Evolutionary conservation across 345 rosid genomes (phyloP).

Genomic region (Draba incana): DNA sequence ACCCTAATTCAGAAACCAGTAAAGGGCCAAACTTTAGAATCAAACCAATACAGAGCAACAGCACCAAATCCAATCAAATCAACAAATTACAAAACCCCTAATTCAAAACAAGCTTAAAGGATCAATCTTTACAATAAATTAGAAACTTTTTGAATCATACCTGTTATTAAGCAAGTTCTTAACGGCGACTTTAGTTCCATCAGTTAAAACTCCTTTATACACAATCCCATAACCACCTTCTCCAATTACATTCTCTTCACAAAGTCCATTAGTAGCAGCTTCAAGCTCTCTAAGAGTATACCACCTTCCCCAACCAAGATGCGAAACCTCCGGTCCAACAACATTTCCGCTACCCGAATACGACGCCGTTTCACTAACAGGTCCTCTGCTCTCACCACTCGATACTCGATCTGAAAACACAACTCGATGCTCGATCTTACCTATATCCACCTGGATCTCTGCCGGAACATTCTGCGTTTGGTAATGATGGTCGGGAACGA

Average conservation of each 20-base stretch:
- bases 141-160: conserved; percentile 34
- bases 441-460: conserved; percentile 90
- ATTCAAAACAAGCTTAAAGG: conserved; percentile 1
- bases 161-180: conserved; percentile 92
- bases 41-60: conserved; percentile 1
- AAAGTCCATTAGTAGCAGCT: conserved; percentile 68
- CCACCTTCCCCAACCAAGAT: conserved; percentile 66
- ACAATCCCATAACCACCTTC: conserved; percentile 98
- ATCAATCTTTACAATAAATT: not conserved
- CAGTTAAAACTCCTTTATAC: conserved; percentile 71
- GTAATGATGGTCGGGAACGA: conserved; percentile 54
- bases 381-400: conserved; percentile 80
- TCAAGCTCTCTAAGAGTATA: conserved; percentile 83
- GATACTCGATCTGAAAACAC: conserved; percentile 74
- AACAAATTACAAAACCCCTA: not conserved
- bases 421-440: conserved; percentile 89
- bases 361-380: conserved; percentile 68
- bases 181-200: conserved; percentile 73
- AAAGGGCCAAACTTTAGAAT: conserved; percentile 1
- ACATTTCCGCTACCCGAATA: conserved; percentile 43
- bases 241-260: conserved; percentile 81
- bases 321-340: conserved; percentile 61
- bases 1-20: conserved; percentile 9
- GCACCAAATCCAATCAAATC: not conserved
- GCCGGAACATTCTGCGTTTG: conserved; percentile 46